phyloP scores from a whole-genome alignment of 1,139 yeast genomes.

The Pichia sp. region DNA sequence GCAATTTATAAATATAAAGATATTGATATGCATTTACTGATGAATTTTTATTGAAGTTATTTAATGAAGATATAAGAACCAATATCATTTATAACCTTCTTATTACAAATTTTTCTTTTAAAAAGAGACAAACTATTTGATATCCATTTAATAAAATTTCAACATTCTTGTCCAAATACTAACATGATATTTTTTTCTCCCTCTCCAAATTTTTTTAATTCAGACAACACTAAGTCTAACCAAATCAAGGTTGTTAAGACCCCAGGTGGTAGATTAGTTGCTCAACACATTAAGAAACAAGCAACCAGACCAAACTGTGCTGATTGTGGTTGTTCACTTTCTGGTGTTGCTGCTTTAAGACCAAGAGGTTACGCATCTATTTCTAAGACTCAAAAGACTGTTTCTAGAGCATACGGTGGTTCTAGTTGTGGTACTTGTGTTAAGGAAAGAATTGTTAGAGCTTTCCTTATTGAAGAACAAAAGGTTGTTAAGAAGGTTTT shows the following conservation, averaged over 20 bases:
- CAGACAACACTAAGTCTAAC: conserved; percentile 98
- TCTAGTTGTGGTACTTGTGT: conserved; percentile 98
- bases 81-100: too few species aligned
- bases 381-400: conserved; percentile 96
- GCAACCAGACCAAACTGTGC: conserved; percentile 98
- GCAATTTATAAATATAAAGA: too few species aligned
- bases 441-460: conserved; percentile 97
- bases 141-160: too few species aligned
- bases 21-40: too few species aligned
- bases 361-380: conserved; percentile 96
- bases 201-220: conserved; percentile 19
- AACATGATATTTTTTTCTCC: conserved; percentile 13
- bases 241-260: conserved; percentile 98
- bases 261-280: conserved; percentile 98
- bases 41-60: too few species aligned
- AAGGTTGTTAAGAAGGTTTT: conserved; percentile 98
- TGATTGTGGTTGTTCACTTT: conserved; percentile 90
- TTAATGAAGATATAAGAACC: too few species aligned
- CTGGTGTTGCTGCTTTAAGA: conserved; percentile 92
- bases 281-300: conserved; percentile 93
- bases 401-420: conserved; percentile 99
- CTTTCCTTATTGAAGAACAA: conserved; percentile 99
- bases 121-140: too few species aligned
- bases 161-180: conserved; percentile 15
- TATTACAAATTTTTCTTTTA: too few species aligned